These are phyloP conservation scores for Russula sp. DNA, from an alignment of 768 basidiomycete genomes.

Conservation along the genomic window DNA sequence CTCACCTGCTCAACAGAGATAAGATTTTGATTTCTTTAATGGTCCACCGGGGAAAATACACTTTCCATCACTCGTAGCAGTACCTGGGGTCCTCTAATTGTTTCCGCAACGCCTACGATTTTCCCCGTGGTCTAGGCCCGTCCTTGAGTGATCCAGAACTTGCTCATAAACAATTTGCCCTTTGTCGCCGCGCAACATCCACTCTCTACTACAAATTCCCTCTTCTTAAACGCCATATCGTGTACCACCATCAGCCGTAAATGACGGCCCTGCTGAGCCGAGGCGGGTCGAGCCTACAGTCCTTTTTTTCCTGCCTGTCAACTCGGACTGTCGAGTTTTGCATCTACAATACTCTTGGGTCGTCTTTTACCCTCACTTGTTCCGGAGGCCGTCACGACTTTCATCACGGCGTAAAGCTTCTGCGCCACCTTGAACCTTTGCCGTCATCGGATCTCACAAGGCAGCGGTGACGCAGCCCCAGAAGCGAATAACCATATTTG, in stretches of 20 bases:
- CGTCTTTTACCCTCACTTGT: not conserved
- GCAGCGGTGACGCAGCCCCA: slow-evolving; percentile 9
- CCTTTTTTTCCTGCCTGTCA: not conserved
- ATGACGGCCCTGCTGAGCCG: not conserved
- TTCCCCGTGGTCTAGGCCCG: slow-evolving; percentile 17
- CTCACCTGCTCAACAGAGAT: not conserved
- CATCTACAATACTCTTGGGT: not conserved
- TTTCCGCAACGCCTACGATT: slow-evolving; percentile 21
- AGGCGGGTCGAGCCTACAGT: slow-evolving; percentile 1
- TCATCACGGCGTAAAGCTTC: not conserved
- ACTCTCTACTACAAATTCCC: slow-evolving; percentile 11
- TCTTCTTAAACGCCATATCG: not conserved
- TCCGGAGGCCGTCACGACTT: not conserved
- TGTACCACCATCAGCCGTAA: slow-evolving; percentile 9
- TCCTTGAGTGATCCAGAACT: slow-evolving; percentile 14
- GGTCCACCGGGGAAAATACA: not conserved
- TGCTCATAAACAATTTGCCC: not conserved
- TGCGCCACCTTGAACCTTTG: slow-evolving; percentile 5
- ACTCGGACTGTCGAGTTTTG: not conserved
- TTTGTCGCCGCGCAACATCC: slow-evolving; percentile 12
- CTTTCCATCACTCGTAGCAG: not conserved
- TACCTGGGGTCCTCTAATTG: slow-evolving; percentile 7
- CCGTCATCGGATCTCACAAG: not conserved
- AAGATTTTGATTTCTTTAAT: not conserved
- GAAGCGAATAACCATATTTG: slow-evolving; percentile 3